These are phyloP conservation scores for Nyctanthes arbortristis DNA, from an alignment of 257 asterid species.

Conservation along the genomic window DNA sequence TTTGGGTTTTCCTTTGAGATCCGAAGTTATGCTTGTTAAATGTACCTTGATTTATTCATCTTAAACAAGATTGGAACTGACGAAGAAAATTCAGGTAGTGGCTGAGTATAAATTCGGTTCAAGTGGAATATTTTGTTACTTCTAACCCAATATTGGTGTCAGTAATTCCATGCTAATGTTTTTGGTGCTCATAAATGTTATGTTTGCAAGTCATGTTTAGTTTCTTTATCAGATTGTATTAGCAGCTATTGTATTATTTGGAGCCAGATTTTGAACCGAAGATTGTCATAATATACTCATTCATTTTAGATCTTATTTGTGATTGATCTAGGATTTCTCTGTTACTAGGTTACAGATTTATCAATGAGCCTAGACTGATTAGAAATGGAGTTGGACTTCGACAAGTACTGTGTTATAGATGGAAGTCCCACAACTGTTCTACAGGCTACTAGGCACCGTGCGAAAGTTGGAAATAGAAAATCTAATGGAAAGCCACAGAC, in stretches of 20 bases:
- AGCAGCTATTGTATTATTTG: not conserved
- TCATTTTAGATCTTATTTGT: not conserved
- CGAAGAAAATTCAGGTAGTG: not conserved
- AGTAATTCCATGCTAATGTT: not conserved
- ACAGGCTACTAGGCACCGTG: constrained; percentile 46
- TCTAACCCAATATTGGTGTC: not conserved
- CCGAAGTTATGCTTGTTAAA: not conserved
- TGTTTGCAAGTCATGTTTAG: not conserved
- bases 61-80: not conserved
- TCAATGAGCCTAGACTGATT: not conserved
- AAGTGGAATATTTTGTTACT: not conserved
- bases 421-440: constrained; percentile 97
- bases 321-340: not conserved
- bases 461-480: constrained; percentile 50
- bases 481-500: constrained; percentile 39
- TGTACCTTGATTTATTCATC: not conserved
- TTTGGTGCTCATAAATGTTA: not conserved
- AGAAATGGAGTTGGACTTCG: constrained; percentile 1
- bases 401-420: constrained; percentile 46
- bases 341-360: not conserved
- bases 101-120: not conserved
- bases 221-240: not conserved
- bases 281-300: not conserved
- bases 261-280: not conserved
- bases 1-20: not conserved